A percentile compares a stretch with the other conserved stretches of the same genome.
Conservation (phyloP, 768 basidiomycete genomes). For the Daedalea quercina region DNA sequence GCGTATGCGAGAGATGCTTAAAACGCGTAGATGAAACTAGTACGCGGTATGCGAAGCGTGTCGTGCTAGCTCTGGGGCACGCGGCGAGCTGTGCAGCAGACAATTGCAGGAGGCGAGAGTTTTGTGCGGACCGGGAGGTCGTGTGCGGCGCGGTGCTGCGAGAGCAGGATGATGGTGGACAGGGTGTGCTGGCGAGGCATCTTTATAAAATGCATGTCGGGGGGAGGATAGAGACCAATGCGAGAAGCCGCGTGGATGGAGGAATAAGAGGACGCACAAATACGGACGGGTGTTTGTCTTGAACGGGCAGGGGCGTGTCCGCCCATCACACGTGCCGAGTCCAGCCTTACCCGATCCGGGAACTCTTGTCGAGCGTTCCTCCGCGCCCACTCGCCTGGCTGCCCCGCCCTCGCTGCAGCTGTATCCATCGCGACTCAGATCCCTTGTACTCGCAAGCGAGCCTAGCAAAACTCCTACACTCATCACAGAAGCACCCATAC, state of each 20-base stretch:
- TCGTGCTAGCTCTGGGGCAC: background rate
- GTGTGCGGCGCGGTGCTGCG: background rate
- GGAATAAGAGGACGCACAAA: slow-evolving; percentile 24
- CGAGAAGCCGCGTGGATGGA: slow-evolving; percentile 12
- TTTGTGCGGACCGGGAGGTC: background rate
- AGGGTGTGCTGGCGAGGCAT: background rate
- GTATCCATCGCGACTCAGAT: too few relatives aligned
- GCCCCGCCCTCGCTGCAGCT: too few relatives aligned
- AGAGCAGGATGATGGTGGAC: background rate
- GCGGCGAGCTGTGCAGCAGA: background rate
- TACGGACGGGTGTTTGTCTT: slow-evolving; percentile 21
- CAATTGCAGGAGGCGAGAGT: background rate
- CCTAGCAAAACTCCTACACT: too few relatives aligned
- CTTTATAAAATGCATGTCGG: slow-evolving; percentile 18
- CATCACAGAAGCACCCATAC: too few relatives aligned
- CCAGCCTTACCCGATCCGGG: background rate
- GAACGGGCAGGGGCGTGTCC: slow-evolving; percentile 1
- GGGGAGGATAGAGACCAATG: slow-evolving; percentile 17
- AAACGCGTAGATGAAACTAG: background rate
- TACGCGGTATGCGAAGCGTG: background rate
- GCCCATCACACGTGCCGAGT: background rate
- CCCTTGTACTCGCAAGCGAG: too few relatives aligned
- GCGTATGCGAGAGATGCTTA: background rate
- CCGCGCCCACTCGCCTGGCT: too few relatives aligned
- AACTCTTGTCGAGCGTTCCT: background rate